Evolutionary conservation across 148 eudicot genomes (phyloP), one percentile per base, ranked within the genome.

Genomic region (Silene uniflora): DNA sequence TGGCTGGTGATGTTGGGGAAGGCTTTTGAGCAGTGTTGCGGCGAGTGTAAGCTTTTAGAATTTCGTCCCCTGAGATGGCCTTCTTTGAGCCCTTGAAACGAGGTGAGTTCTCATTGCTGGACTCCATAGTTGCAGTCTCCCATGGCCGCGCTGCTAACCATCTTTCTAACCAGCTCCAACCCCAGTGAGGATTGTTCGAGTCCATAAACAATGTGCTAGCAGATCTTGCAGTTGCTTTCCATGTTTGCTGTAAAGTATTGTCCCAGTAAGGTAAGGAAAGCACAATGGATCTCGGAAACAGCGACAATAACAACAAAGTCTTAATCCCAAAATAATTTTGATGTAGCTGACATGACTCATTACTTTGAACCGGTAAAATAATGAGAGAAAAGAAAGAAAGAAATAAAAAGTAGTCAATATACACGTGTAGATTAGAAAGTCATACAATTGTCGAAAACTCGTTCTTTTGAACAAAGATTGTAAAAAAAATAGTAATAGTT

Each of bases 101-200:
- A 46, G 93, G 89, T 13, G 85, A 86, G 60, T 76, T 89, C 18
- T 84, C 81, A 16, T 62, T 83, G 74, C 78, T 83, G 56, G 67
- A 58, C 13, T 76, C 87, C 71, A 55, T 68, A 42, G 80, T 79
- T 17, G 80, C 81, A 24, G 75, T 62, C 82, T 93, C 98, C 90
- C 91, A 89, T 21, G 93, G 92, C 47, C 87, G 81, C 52, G 88
- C 92, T 16, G 96, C 93, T 96, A 90, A 84, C 90, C 93, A 94
- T 46, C 98, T 77, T 62, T 94, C 98, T 80, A 94, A 80, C 97
- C 98, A 94, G 82, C 98, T 89, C 98, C 98, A 94, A 17, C 97
- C 98, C 96, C 93, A 92, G 58, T 92, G 97, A 23, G 96, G 92
- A 75, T 85, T 91, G 73, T 85, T 92, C 2, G 88, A 90, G 79